Evolutionary conservation across 805 yeast species (phyloP).

Genomic region (Brettanomyces nanus): DNA sequence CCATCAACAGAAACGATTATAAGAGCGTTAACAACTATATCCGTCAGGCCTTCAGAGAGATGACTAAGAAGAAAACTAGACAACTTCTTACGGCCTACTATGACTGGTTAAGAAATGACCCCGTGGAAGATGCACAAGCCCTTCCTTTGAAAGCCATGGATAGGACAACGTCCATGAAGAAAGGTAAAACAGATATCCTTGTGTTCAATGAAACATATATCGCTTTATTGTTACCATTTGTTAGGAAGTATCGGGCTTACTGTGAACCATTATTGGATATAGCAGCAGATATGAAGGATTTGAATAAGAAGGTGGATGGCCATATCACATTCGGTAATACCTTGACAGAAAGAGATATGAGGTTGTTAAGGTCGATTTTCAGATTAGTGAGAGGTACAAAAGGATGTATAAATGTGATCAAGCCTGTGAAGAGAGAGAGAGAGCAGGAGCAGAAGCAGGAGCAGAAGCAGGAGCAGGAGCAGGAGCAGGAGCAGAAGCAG

Average conservation of each 20-base stretch:
- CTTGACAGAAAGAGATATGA: slow-evolving; percentile 7
- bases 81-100: slow-evolving; percentile 13
- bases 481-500: too few species aligned
- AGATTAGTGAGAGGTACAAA: slow-evolving; percentile 1
- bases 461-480: too few species aligned
- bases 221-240: slow-evolving; percentile 6
- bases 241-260: slow-evolving; percentile 7
- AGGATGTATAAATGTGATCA: not conserved
- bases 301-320: slow-evolving; percentile 7
- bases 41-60: slow-evolving; percentile 11
- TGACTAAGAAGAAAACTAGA: slow-evolving; percentile 18
- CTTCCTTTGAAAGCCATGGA: slow-evolving; percentile 4
- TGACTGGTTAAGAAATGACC: slow-evolving; percentile 12
- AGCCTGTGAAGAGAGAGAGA: not conserved
- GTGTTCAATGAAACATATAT: slow-evolving; percentile 4
- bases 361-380: slow-evolving; percentile 8
- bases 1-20: slow-evolving; percentile 9
- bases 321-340: slow-evolving; percentile 1
- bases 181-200: not conserved
- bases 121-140: slow-evolving; percentile 6
- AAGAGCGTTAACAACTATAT: slow-evolving; percentile 12
- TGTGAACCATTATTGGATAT: slow-evolving; percentile 8
- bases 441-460: too few species aligned
- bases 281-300: slow-evolving; percentile 9
- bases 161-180: not conserved